phyloP scores from a whole-genome alignment of 306 rosid species.

The Medicago arabica region DNA sequence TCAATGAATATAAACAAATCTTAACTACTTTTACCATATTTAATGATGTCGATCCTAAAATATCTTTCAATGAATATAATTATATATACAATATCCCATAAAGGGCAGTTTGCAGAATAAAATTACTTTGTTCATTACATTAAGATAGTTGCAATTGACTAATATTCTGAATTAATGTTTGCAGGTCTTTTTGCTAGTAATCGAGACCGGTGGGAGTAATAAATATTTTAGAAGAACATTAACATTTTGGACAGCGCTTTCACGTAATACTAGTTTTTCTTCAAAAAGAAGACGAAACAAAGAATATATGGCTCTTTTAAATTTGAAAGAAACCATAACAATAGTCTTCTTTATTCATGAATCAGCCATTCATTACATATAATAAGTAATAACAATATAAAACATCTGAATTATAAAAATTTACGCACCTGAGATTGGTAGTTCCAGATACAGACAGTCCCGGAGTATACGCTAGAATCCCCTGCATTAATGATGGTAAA shows the following conservation, averaged over 20 bases:
- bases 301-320: conserved; percentile 17
- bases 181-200: not conserved
- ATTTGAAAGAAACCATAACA: conserved; percentile 24
- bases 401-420: conserved; percentile 36
- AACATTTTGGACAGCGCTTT: conserved; percentile 25
- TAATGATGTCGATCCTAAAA: not conserved
- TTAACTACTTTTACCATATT: not conserved
- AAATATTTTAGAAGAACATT: conserved; percentile 12
- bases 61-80: not conserved
- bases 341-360: conserved; percentile 14
- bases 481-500: conserved; percentile 59
- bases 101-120: not conserved
- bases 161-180: not conserved
- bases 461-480: conserved; percentile 97
- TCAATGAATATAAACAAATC: not conserved
- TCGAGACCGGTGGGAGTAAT: not conserved
- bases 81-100: not conserved
- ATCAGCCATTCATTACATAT: not conserved
- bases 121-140: not conserved
- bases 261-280: conserved; percentile 37
- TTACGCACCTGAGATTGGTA: conserved; percentile 92
- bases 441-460: conserved; percentile 98
- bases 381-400: not conserved
- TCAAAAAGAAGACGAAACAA: not conserved
- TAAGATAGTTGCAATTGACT: not conserved